A percentile compares a stretch with the other conserved stretches of the same genome.
Evolutionary conservation across 345 rosid genomes (phyloP).

Genomic region (Geranium brycei): DNA sequence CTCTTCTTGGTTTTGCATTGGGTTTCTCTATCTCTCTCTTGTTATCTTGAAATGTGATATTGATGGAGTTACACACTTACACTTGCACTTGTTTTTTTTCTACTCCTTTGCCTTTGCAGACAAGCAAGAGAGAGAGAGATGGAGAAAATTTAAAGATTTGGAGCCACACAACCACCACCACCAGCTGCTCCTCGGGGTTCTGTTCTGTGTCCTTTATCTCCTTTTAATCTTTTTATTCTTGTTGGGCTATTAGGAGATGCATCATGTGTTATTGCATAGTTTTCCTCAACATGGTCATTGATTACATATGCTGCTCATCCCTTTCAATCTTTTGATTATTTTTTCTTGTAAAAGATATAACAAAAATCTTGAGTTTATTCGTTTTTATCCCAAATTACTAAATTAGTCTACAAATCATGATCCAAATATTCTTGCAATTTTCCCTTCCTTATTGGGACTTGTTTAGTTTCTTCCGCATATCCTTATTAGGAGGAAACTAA

Average conservation of each 20-base stretch:
- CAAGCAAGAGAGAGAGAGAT: conserved; percentile 26
- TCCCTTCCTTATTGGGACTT: no score
- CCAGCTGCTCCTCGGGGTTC: background rate
- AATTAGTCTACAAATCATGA: no score
- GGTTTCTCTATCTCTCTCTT: conserved; percentile 26
- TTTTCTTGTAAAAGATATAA: conserved; percentile 1
- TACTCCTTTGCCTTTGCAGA: conserved; percentile 22
- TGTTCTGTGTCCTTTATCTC: conserved; percentile 1
- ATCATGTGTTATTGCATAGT: conserved; percentile 74
- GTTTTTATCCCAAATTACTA: no score
- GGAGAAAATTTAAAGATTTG: background rate
- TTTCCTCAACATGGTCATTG: conserved; percentile 42
- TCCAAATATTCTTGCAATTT: no score
- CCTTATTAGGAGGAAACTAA: no score
- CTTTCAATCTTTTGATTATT: conserved; percentile 20
- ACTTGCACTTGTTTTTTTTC: background rate
- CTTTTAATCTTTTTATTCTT: conserved; percentile 14
- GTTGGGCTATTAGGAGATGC: conserved; percentile 12
- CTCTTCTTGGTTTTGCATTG: conserved; percentile 36
- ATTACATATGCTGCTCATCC: conserved; percentile 19
- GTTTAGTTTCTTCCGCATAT: no score
- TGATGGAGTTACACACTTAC: background rate
- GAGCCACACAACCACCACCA: no score
- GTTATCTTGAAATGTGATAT: background rate
- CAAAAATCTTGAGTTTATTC: no score